Evolutionary conservation across 228 moss, liverwort and hornwort species (phyloP).

Genomic region (Sphagnum fallax): DNA sequence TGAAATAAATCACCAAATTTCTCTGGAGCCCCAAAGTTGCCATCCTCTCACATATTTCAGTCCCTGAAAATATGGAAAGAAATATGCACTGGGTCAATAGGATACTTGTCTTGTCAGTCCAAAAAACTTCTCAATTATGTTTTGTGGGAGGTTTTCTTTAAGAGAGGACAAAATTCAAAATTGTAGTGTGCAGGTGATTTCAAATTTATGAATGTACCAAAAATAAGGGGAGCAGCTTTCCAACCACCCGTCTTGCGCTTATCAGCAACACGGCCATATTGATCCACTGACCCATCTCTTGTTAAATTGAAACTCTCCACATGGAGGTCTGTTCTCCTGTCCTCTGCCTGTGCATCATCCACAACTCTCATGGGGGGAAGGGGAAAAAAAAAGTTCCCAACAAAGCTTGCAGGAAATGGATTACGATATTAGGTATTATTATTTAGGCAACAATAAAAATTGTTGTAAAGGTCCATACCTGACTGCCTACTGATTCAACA

Average conservation of each 20-base stretch:
- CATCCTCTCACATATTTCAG: slow-evolving; percentile 45
- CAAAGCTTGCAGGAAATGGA: no score
- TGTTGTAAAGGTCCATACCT: no score
- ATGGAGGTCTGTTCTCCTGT: slow-evolving; percentile 8
- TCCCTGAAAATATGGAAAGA: slow-evolving; percentile 14
- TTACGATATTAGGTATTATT: no score
- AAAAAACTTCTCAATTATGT: no score
- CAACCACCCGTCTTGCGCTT: slow-evolving; percentile 80
- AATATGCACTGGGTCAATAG: no score
- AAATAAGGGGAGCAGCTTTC: slow-evolving; percentile 89
- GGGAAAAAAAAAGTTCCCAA: no score
- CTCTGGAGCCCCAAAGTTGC: slow-evolving; percentile 49
- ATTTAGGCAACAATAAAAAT: no score
- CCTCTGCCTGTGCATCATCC: slow-evolving; percentile 27
- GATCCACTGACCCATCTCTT: slow-evolving; percentile 81
- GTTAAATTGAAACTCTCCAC: slow-evolving; percentile 17
- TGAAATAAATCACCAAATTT: slow-evolving; percentile 39
- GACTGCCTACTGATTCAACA: no score
- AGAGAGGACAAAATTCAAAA: no score
- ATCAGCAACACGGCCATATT: slow-evolving; percentile 60
- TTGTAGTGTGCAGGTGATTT: no score
- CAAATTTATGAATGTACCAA: slow-evolving; percentile 32
- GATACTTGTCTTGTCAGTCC: no score
- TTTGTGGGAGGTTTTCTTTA: no score
- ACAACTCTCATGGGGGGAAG: neutral